Evolutionary conservation across 495 filamentous ascomycete genomes (phyloP), one percentile per base, ranked within the genome.

Genomic region (Rhypophila decipiens): DNA sequence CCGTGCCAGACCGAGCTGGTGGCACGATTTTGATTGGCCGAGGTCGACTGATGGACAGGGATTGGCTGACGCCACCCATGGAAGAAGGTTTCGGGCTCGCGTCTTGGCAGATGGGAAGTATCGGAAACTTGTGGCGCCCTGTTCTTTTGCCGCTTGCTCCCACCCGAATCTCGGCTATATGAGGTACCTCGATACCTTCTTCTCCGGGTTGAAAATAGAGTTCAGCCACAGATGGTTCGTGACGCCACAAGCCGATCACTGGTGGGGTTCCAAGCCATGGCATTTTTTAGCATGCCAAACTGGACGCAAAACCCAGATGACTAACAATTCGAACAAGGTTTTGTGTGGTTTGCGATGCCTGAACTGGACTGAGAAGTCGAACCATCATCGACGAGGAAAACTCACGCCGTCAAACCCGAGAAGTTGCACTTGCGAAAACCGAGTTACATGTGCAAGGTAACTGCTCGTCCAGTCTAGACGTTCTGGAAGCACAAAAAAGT

Each of bases 11-110:
- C 40, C 55, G 51, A 55, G 55, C 39, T n/a, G 42, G 31, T 39
- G 43, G 21, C 33, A 8, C 8, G 44, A 45, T 36, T 52, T 39
- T 56, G 52, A 59, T 56, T 56, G 44, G 56, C 44, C 34, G 20
- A 46, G 51, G n/a, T 37, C 35, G 41, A 44, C 44, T 22, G 20
- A 22, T 33, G 15, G 13, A 19, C 18, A 24, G 23, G 46, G 12
- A 21, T 19, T 18, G 2, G 29, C 11, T 15, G 31, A 11, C 27
- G 42, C 46, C 36, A 43, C 19, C 2, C 9, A 19, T 9, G 15
- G 3, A 31, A 2, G 47, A 47, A 46, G 18, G 42, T 20, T 37
- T 39, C 49, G 21, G 42, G n/a, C 33, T 19, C 11, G 35, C 18
- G 2, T n/a, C 24, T 5, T 23, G 31, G 46, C 46, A 35, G 7